phyloP scores from a whole-genome alignment of 257 asterid species.

The Solanum appendiculatum region DNA sequence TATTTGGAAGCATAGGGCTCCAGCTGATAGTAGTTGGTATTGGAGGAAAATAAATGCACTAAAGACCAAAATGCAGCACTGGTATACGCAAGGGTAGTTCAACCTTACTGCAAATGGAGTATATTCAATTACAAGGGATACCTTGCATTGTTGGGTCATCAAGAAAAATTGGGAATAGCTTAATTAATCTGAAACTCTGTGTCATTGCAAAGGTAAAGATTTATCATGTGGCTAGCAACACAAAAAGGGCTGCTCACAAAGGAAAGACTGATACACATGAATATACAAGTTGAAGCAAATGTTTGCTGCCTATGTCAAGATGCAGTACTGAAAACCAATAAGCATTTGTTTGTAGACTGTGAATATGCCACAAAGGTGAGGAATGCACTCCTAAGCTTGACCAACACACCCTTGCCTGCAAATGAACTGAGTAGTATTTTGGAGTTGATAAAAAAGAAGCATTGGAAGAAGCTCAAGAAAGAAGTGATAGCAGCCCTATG shows the following conservation, averaged over 20 bases:
- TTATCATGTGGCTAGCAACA: background rate
- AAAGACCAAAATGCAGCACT: background rate
- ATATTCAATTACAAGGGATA: background rate
- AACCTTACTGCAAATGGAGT: background rate
- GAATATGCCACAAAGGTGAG: too few species aligned
- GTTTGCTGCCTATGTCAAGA: too few species aligned
- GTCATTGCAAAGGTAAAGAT: background rate
- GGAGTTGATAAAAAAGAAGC: too few species aligned
- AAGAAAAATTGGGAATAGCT: background rate
- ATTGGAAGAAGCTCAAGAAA: too few species aligned
- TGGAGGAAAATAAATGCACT: too few species aligned
- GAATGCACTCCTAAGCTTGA: too few species aligned
- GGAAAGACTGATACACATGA: background rate
- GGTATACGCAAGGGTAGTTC: too few species aligned
- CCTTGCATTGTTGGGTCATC: background rate
- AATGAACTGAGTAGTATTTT: too few species aligned
- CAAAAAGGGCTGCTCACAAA: background rate
- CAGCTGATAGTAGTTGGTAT: background rate
- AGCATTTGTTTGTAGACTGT: too few species aligned
- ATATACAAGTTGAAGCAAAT: background rate
- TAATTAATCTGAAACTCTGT: background rate
- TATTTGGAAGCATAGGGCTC: background rate
- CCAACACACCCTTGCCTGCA: too few species aligned
- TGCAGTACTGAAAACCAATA: too few species aligned
- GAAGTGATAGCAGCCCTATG: too few species aligned